Evolutionary conservation across 805 yeast species (phyloP), one percentile per base, ranked within the genome.

Genomic region (Danielia oregonensis): DNA sequence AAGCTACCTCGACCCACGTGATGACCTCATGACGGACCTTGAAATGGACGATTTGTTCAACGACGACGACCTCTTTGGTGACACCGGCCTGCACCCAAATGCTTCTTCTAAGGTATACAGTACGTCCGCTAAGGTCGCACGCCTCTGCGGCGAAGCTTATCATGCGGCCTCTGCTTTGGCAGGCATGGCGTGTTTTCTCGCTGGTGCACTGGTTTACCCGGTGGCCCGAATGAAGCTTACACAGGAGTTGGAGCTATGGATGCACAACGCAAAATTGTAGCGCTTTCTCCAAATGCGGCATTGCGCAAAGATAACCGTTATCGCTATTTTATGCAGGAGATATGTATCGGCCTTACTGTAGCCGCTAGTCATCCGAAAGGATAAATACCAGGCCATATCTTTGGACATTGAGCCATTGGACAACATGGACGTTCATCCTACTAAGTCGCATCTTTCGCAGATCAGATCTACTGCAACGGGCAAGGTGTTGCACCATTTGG

Each of bases 41-140:
- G 51, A 40, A n/a, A 47, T 46, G 42, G 49, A 42, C 27, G 51
- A 43, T 26, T 32, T 47, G 18, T 47, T 47, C 31, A 40, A 44
- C 26, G 51, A 44, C 23, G 46, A 39, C 8, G 44, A 36, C 26
- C 36, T 46, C 7, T 46, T 46, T 17, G 46, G 35, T 7, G 40
- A 32, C 26, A 1, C 13, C 16, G 6, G 11, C 12, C 16, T 15
- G 13, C 26, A 17, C 5, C 4, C 26, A 14, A 14, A 4, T n/a
- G 21, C 27, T 12, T 11, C 10, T 19, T 19, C 22, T 14, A 9
- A 11, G 5, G 11, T 23, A 11, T 17, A 7, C 22, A 27, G 30
- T 17, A 13, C 30, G 30, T 11, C 30, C n/a, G 14, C 29, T 10
- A n/a, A 24, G 6, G 26, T 24, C 13, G 26, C 13, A 6, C 8